Evolutionary conservation across 805 yeast genomes (phyloP).

Genomic region (Sugiyamaella valdiviana): DNA sequence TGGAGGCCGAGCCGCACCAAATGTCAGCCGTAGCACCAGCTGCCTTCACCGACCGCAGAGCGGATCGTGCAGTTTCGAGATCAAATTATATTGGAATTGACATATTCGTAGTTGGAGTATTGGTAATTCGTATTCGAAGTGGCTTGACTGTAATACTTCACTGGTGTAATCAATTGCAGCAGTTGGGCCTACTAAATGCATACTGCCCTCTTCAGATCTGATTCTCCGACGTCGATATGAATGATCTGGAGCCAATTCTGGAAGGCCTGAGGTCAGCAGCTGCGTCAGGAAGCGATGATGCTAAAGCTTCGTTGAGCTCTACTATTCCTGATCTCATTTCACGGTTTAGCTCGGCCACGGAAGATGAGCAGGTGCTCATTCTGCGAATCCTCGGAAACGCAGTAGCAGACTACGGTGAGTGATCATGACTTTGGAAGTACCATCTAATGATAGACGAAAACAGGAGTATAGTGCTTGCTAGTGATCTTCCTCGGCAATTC

Average conservation of each 20-base stretch:
- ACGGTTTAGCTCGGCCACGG: neutral
- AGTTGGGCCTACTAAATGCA: too few relatives aligned
- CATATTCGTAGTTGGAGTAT: too few relatives aligned
- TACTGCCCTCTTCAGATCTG: too few relatives aligned
- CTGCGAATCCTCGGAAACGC: slow-evolving; percentile 15
- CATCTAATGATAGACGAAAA: neutral
- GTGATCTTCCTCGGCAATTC: slow-evolving; percentile 3
- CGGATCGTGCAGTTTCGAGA: too few relatives aligned
- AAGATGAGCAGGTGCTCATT: neutral
- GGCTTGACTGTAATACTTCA: too few relatives aligned
- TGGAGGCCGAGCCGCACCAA: neutral
- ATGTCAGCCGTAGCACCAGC: neutral
- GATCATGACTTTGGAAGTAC: neutral
- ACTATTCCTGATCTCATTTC: neutral
- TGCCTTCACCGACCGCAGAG: neutral
- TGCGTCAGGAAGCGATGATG: neutral
- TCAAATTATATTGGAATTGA: too few relatives aligned
- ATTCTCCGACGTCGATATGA: too few relatives aligned
- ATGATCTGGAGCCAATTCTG: neutral
- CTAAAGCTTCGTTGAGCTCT: neutral
- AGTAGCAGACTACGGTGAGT: slow-evolving; percentile 15
- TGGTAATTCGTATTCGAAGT: too few relatives aligned
- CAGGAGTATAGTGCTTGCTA: neutral
- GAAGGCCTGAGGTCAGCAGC: neutral
- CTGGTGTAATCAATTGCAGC: too few relatives aligned